These are phyloP conservation scores for Cystofilobasidium ferigula DNA, from an alignment of 768 basidiomycete species.

Conservation along the genomic window DNA sequence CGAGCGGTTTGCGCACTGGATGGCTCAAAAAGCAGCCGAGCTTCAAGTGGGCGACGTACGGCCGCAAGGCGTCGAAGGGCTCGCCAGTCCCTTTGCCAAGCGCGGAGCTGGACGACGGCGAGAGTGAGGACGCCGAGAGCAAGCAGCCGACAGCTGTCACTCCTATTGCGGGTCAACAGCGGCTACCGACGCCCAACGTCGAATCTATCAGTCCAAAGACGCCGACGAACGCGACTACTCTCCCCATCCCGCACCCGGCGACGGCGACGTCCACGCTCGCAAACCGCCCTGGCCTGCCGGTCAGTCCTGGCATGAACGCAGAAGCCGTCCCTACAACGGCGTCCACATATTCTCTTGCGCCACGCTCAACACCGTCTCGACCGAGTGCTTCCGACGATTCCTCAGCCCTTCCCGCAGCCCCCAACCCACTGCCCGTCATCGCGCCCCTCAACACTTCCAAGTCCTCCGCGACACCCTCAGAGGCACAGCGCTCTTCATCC, in stretches of 20 bases:
- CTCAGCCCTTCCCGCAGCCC: background rate
- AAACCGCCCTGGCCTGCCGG: background rate
- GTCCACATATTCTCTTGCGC: no score
- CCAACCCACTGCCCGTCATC: background rate
- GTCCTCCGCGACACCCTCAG: background rate
- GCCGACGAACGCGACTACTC: background rate
- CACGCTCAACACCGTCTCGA: background rate
- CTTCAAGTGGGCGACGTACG: conserved; percentile 78
- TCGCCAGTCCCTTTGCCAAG: background rate
- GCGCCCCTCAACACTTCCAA: background rate
- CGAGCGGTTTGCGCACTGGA: background rate
- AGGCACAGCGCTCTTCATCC: background rate
- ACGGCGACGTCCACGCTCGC: background rate
- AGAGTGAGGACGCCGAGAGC: background rate
- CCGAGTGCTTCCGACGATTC: no score
- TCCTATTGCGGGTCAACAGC: background rate
- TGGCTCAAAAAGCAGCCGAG: conserved; percentile 59
- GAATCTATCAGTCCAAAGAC: conserved; percentile 2
- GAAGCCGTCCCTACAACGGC: no score
- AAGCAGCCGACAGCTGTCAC: background rate
- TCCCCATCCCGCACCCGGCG: background rate
- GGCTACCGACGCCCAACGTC: background rate
- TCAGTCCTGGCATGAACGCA: background rate
- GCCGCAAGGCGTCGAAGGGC: conserved; percentile 40
- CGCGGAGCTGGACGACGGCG: background rate